A percentile compares a stretch with the other conserved stretches of the same genome.
Evolutionary conservation across 2,329 filamentous ascomycete genomes (phyloP).

Genomic region (Ophiostoma tasmaniense): DNA sequence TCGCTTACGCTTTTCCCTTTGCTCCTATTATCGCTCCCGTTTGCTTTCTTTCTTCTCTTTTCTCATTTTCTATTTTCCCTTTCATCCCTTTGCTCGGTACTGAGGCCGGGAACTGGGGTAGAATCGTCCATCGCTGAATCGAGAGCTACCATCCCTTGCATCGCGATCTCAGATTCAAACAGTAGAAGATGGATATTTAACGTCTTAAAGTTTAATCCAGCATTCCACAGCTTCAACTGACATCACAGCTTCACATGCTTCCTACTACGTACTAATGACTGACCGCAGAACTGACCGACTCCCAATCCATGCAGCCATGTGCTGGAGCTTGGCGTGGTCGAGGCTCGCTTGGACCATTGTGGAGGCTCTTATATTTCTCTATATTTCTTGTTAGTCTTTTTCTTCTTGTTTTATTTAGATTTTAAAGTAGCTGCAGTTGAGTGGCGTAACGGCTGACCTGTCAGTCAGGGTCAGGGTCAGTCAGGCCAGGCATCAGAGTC

Average conservation of each 20-base stretch:
- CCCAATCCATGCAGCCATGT: background rate
- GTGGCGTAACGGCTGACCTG: background rate
- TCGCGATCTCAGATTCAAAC: background rate
- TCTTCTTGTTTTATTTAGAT: too few species aligned
- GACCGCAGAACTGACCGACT: too few species aligned
- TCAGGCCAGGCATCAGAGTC: too few species aligned
- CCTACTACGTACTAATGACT: background rate
- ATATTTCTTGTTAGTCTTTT: background rate
- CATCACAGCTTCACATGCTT: background rate
- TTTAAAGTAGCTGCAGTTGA: background rate
- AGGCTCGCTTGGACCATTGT: background rate
- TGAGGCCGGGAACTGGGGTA: background rate
- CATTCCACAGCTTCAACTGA: background rate
- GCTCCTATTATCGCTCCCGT: too few species aligned
- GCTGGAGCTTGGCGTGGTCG: background rate
- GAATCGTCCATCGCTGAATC: background rate
- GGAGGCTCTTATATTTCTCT: background rate
- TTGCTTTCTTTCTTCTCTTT: too few species aligned
- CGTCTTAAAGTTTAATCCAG: background rate
- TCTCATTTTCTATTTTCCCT: background rate
- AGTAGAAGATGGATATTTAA: background rate
- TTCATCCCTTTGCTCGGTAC: background rate
- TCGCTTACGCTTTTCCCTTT: background rate
- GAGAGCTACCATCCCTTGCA: background rate
- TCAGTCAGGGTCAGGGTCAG: background rate